Percentiles rank a stretch among this genome's conserved stretches.
These are phyloP conservation scores for Amaranthus cruentus DNA, from an alignment of 148 eudicot genomes.

Conservation along the genomic window DNA sequence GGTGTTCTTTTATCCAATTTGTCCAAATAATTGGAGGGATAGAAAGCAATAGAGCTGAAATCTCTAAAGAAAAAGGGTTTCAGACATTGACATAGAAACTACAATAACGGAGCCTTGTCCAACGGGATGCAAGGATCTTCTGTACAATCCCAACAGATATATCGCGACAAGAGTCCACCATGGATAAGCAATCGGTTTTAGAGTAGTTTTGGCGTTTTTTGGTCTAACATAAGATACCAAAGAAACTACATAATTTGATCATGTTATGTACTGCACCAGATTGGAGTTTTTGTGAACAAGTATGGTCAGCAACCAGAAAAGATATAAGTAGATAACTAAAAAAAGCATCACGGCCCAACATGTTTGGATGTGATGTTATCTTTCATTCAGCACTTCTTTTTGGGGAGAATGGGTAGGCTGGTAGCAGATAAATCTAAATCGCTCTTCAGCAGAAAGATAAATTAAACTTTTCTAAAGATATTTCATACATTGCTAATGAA, in stretches of 20 bases:
- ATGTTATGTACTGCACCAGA: neutral
- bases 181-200: neutral
- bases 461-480: too few relatives aligned
- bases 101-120: neutral
- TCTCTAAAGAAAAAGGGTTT: slow-evolving; percentile 1
- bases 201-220: neutral
- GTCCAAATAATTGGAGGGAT: slow-evolving; percentile 7
- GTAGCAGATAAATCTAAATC: too few relatives aligned
- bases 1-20: neutral
- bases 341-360: too few relatives aligned
- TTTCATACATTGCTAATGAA: neutral
- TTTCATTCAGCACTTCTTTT: too few relatives aligned
- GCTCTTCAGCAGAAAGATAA: too few relatives aligned
- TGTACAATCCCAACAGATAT: slow-evolving; percentile 3
- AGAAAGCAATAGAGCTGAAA: slow-evolving; percentile 8
- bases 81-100: neutral
- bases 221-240: neutral
- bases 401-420: too few relatives aligned
- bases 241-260: neutral
- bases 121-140: neutral
- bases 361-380: too few relatives aligned
- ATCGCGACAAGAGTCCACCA: neutral
- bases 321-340: too few relatives aligned
- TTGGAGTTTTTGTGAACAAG: neutral
- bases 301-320: too few relatives aligned